phyloP scores from a whole-genome alignment of 805 yeast genomes.

The Lachancea fermentati region DNA sequence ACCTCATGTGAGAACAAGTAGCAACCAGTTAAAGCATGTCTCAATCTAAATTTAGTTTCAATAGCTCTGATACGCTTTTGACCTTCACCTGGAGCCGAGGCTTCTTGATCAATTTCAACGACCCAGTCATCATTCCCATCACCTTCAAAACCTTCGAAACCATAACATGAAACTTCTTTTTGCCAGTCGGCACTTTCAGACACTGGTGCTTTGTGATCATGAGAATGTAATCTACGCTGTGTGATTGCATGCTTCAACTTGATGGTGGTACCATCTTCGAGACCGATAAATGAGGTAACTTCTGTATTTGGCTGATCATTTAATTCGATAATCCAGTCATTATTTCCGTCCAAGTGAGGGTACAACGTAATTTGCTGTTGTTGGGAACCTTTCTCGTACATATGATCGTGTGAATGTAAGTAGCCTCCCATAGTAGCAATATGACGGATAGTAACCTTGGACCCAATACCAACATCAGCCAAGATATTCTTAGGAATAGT shows the following conservation, averaged over 20 bases:
- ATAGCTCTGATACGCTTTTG: constrained; percentile 55
- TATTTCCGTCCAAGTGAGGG: constrained; percentile 72
- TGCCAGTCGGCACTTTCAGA: constrained; percentile 69
- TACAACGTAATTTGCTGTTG: constrained; percentile 81
- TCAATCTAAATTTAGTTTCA: constrained; percentile 64
- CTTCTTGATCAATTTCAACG: constrained; percentile 60
- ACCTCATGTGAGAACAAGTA: constrained; percentile 69
- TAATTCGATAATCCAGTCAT: constrained; percentile 65
- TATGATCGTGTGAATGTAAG: constrained; percentile 71
- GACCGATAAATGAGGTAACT: constrained; percentile 53
- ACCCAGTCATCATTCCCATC: constrained; percentile 81
- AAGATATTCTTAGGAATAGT: constrained; percentile 51
- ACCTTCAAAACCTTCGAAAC: constrained; percentile 70
- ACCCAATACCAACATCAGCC: constrained; percentile 71
- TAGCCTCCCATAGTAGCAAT: constrained; percentile 71
- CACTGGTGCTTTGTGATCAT: constrained; percentile 76
- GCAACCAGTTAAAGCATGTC: constrained; percentile 77
- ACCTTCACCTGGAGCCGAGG: constrained; percentile 47
- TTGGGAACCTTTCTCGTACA: constrained; percentile 71
- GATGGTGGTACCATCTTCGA: constrained; percentile 63
- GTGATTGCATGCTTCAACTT: constrained; percentile 57
- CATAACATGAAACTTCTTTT: constrained; percentile 74
- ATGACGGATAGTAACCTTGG: constrained; percentile 62
- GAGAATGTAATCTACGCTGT: constrained; percentile 70
- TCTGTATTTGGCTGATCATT: constrained; percentile 51